Evolutionary conservation across 352 stramenopile species (phyloP), one percentile per base, ranked within the genome.

Genomic region (Globisporangium heterothallicum): DNA sequence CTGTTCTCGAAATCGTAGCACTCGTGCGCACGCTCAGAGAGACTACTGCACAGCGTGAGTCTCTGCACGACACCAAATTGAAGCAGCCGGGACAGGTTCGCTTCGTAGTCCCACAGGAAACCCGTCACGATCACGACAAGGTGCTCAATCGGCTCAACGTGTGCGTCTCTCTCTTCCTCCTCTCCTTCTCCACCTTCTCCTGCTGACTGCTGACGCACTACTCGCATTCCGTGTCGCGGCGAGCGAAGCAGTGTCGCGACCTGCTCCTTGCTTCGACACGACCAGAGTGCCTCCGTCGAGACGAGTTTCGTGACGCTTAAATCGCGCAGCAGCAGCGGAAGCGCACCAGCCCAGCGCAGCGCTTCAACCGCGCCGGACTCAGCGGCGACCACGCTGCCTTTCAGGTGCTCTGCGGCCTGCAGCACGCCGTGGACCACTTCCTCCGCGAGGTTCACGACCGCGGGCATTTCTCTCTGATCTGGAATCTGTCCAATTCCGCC

Each of bases 11-110:
- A 80, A 57, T 86, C 72, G 42, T 66, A 84, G 57, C 78, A 89
- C 59, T 86, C 74, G 54, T 89, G 78, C 0, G 78, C 73, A 9
- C 66, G 61, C 63, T 89, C 78, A 25, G 78, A 87, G 16, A 89
- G 61, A 29, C 65, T 82, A 62, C 75, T 85, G 59, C 69, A 84
- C 27, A 89, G 43, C n/a, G 68, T 76, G 12, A 89, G 53, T 0
- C 60, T 68, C 16, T 48, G 63, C 6, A 79, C 45, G 42, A 76
- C 59, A n/a, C 63, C 61, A 7, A 75, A 56, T 19, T 45, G 14
- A 36, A 89, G 58, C 29, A 89, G 49, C 22, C 46, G 57, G 32
- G 49, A 40, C 12, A 89, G 44, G 4, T 50, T 22, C 29, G 47
- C 25, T 44, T 84, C 67, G 24, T 82, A 87, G 54, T 84, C 67